A percentile compares a stretch with the other conserved stretches of the same genome.
Evolutionary conservation across 176 grass and related monocot genomes (phyloP).

Genomic region (Aegilops speltoides): DNA sequence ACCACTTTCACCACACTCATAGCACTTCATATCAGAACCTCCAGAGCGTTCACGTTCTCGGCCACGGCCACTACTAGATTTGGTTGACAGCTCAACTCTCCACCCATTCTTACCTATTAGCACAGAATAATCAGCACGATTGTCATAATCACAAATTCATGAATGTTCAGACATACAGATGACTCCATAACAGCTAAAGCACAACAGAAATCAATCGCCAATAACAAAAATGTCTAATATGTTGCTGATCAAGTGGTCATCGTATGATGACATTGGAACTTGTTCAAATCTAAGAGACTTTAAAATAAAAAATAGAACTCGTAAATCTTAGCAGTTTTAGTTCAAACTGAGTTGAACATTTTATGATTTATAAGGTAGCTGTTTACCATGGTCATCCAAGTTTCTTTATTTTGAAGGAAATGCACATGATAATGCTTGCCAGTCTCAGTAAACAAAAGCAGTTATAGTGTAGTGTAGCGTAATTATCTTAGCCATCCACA

Average conservation of each 20-base stretch:
- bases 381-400: not conserved
- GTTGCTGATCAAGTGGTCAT: not conserved
- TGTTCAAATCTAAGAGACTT: not conserved
- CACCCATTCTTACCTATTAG: conserved; percentile 82
- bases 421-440: not conserved
- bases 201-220: not conserved
- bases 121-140: conserved; percentile 5
- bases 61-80: conserved; percentile 54
- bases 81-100: conserved; percentile 87
- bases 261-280: not conserved
- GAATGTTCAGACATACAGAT: not conserved
- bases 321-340: not conserved
- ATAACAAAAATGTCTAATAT: not conserved
- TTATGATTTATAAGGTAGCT: not conserved
- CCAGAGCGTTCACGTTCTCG: conserved; percentile 50
- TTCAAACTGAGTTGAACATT: not conserved
- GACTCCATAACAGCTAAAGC: not conserved
- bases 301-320: not conserved
- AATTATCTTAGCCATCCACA: not conserved
- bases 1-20: conserved; percentile 82
- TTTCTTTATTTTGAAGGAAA: not conserved
- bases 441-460: not conserved
- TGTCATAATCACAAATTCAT: not conserved
- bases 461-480: not conserved
- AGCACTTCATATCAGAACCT: conserved; percentile 81